Evolutionary conservation across 2,329 filamentous ascomycete species (phyloP).

Genomic region (Hypoxylon rubiginosum): DNA sequence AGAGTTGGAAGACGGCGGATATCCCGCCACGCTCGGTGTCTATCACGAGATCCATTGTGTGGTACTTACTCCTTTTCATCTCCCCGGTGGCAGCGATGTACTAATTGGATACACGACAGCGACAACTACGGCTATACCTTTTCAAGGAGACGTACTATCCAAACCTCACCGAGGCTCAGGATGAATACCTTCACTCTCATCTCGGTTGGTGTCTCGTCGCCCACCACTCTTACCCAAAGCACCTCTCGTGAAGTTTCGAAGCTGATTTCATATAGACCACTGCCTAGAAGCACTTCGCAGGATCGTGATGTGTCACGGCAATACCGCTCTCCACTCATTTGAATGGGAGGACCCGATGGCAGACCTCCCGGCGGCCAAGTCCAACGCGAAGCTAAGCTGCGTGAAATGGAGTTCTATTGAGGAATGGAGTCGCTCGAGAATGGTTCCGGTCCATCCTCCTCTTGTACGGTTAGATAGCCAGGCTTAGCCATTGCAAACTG

Average conservation of each 20-base stretch:
- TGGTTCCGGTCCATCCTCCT: not conserved
- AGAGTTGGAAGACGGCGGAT: not conserved
- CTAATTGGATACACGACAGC: not conserved
- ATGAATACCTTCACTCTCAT: not conserved
- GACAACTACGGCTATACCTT: not conserved
- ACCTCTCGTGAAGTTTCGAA: not conserved
- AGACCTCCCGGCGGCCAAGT: not conserved
- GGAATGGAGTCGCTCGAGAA: not conserved
- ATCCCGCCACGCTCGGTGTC: conserved; percentile 8
- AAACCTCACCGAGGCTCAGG: not conserved
- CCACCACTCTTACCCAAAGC: not conserved
- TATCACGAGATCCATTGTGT: conserved; percentile 19
- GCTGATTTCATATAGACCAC: not conserved
- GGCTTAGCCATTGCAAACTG: too few species aligned
- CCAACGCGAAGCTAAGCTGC: not conserved
- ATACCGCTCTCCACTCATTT: not conserved
- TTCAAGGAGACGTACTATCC: not conserved
- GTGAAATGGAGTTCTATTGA: not conserved
- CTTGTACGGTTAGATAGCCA: too few species aligned
- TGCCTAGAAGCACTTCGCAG: not conserved
- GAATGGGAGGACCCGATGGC: not conserved
- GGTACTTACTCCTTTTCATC: not conserved
- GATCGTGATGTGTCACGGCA: not conserved
- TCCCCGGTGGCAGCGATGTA: not conserved
- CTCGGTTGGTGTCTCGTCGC: not conserved